Conservation (phyloP, 441 rosid species). For the Populus hybrid region DNA sequence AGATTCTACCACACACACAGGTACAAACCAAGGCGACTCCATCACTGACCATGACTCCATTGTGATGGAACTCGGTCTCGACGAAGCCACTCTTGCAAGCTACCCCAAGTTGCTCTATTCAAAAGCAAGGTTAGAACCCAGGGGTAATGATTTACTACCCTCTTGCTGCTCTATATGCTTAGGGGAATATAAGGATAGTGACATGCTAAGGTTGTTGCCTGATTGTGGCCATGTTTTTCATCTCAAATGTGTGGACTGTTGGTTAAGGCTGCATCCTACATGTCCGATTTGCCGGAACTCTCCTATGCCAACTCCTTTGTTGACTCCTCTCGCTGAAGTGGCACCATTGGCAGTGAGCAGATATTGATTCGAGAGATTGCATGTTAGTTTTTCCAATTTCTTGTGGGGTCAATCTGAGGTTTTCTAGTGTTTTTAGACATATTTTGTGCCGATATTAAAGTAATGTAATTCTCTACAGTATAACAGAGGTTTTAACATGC, state of each 20-base stretch:
- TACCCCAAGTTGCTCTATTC: conserved; percentile 29
- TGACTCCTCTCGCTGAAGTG: conserved; percentile 4
- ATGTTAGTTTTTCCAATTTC: not conserved
- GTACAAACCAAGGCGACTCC: not conserved
- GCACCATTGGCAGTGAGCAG: not conserved
- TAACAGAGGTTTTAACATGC: not conserved
- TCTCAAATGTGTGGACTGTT: conserved; percentile 49
- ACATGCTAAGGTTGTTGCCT: conserved; percentile 41
- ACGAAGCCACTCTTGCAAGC: conserved; percentile 20
- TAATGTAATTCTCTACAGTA: too few relatives aligned
- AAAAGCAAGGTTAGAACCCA: conserved; percentile 10
- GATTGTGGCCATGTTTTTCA: conserved; percentile 60
- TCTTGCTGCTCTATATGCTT: conserved; percentile 43
- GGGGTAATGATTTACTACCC: not conserved
- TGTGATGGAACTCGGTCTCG: not conserved
- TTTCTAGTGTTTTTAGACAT: too few relatives aligned
- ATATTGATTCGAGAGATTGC: not conserved
- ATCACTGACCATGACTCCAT: not conserved
- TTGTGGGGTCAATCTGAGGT: not conserved
- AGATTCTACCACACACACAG: not conserved
- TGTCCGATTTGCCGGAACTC: conserved; percentile 51
- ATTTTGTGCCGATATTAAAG: too few relatives aligned
- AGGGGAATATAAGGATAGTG: conserved; percentile 39
- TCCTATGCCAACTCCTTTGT: conserved; percentile 27
- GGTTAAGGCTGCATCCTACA: conserved; percentile 42